Evolutionary conservation across 257 asterid genomes (phyloP).

Genomic region (Galeopsis tetrahit): DNA sequence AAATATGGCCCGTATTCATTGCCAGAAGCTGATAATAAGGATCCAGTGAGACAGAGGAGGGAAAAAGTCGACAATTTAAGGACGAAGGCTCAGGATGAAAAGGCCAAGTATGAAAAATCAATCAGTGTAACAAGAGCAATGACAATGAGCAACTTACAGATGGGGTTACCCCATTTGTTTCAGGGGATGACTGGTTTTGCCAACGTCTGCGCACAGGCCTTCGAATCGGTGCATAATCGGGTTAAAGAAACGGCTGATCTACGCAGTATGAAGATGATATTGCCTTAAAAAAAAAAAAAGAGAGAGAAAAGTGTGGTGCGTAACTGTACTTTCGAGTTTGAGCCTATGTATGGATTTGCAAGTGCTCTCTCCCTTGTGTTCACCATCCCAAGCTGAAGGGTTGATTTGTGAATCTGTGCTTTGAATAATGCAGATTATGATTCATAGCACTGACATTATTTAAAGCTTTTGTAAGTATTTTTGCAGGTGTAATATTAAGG

Average conservation of each 20-base stretch:
- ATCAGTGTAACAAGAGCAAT: slow-evolving; percentile 65
- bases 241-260: slow-evolving; percentile 50
- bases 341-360: neutral
- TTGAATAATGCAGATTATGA: slow-evolving; percentile 14
- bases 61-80: slow-evolving; percentile 60
- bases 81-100: slow-evolving; percentile 76
- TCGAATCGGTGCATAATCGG: slow-evolving; percentile 75
- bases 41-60: slow-evolving; percentile 59
- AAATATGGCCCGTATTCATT: slow-evolving; percentile 56
- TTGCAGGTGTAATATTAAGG: slow-evolving; percentile 32
- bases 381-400: neutral
- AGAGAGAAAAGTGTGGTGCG: neutral
- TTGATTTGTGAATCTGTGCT: neutral
- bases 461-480: slow-evolving; percentile 1
- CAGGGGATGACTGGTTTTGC: slow-evolving; percentile 88
- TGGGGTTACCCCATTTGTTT: slow-evolving; percentile 83
- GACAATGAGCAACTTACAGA: slow-evolving; percentile 80
- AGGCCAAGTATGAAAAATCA: slow-evolving; percentile 75
- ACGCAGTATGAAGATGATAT: slow-evolving; percentile 61
- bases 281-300: slow-evolving; percentile 50
- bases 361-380: neutral
- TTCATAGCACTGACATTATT: neutral
- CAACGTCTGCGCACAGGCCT: slow-evolving; percentile 67
- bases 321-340: neutral
- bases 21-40: slow-evolving; percentile 45